A percentile compares a stretch with the other conserved stretches of the same genome.
These are phyloP conservation scores for Rehmannia glutinosa DNA, from an alignment of 257 asterid genomes.

Conservation along the genomic window DNA sequence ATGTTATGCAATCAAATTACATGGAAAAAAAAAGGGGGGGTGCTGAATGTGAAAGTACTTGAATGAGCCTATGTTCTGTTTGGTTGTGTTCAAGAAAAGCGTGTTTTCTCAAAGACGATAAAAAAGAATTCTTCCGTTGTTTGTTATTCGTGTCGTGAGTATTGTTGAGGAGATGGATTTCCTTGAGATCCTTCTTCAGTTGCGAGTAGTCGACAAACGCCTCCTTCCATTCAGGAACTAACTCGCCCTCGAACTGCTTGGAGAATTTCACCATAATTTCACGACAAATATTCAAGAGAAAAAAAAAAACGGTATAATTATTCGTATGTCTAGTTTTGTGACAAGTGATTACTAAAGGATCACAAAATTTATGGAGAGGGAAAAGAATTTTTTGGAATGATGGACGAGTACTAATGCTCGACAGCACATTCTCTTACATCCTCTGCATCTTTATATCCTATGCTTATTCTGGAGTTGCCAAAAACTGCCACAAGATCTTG, in stretches of 20 bases:
- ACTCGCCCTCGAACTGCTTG: constrained; percentile 84
- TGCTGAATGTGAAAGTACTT: constrained; percentile 35
- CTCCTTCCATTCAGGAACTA: constrained; percentile 95
- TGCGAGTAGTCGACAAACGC: constrained; percentile 87
- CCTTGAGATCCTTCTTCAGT: constrained; percentile 76
- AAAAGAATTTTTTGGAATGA: constrained; percentile 40
- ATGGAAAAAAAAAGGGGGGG: background rate
- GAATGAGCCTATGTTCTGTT: constrained; percentile 48
- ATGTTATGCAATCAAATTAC: no score
- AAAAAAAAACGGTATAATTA: no score
- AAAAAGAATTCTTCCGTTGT: no score
- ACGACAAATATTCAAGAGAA: background rate
- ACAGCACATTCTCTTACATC: constrained; percentile 70
- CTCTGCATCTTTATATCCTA: constrained; percentile 47
- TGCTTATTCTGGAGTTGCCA: constrained; percentile 49
- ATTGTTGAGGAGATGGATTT: constrained; percentile 40
- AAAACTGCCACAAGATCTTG: constrained; percentile 15
- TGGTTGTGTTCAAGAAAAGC: constrained; percentile 36
- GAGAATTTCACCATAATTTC: constrained; percentile 83
- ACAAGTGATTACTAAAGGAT: constrained; percentile 29
- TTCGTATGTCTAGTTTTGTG: background rate
- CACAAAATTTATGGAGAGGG: constrained; percentile 53
- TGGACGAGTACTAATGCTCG: constrained; percentile 38
- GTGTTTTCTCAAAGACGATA: constrained; percentile 34
- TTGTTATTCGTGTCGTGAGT: constrained; percentile 6